These are phyloP conservation scores for Fusarium foetens DNA, from an alignment of 2,329 filamentous ascomycete genomes.

Conservation along the genomic window DNA sequence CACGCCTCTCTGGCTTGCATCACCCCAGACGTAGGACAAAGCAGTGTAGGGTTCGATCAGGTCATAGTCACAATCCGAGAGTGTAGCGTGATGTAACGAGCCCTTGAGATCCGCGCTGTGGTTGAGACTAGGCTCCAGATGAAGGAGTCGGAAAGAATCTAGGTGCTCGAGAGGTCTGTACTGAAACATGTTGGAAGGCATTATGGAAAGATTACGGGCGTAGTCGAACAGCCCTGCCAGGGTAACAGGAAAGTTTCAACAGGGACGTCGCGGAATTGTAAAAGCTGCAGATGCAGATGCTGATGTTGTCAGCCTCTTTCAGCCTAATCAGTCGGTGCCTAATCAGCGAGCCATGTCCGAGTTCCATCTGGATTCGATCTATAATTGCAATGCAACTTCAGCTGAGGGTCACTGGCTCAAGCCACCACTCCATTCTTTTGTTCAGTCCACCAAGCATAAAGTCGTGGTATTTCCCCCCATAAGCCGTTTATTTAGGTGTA, in stretches of 20 bases:
- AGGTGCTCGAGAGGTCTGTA: background rate
- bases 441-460: fast-evolving
- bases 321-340: background rate
- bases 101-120: background rate
- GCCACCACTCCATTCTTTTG: fast-evolving
- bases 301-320: background rate
- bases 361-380: background rate
- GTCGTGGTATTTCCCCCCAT: fast-evolving
- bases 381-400: background rate
- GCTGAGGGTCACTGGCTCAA: too few relatives aligned
- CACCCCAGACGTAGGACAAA: background rate
- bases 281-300: too few relatives aligned
- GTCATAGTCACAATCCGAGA: background rate
- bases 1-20: background rate
- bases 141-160: background rate
- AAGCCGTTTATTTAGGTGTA: background rate
- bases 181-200: fast-evolving
- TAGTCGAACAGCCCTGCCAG: fast-evolving
- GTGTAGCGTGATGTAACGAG: background rate
- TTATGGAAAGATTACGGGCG: fast-evolving
- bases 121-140: background rate
- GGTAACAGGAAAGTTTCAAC: fast-evolving
- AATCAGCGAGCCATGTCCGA: background rate
- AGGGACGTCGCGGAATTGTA: fast-evolving
- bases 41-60: background rate